Conservation (phyloP, 139 green algal genomes). For the Dunaliella primolecta region DNA sequence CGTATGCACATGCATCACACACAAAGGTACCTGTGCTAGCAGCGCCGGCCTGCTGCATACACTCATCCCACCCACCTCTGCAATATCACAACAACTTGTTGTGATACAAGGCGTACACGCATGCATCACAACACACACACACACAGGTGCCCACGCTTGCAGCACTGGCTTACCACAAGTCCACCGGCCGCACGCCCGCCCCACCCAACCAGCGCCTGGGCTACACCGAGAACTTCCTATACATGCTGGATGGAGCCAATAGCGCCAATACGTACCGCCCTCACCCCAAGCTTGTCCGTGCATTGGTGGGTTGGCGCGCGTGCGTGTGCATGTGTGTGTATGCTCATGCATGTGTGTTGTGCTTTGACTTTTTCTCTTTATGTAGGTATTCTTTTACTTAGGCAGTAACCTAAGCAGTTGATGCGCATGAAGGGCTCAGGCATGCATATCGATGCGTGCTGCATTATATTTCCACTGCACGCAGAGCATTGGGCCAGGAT, state of each 20-base stretch:
- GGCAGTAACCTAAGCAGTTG: background rate
- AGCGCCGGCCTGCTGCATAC: too few species aligned
- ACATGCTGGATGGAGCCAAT: slow-evolving; percentile 90
- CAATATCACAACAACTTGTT: background rate
- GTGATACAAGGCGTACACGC: background rate
- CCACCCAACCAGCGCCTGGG: slow-evolving; percentile 80
- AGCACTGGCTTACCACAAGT: slow-evolving; percentile 91
- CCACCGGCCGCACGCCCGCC: slow-evolving; percentile 70
- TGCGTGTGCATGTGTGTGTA: background rate
- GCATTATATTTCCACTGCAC: too few species aligned
- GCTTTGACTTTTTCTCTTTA: background rate
- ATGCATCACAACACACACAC: background rate
- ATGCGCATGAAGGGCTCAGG: too few species aligned
- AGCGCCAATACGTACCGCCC: slow-evolving; percentile 66
- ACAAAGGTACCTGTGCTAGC: background rate
- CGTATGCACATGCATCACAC: too few species aligned
- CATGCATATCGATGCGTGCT: too few species aligned
- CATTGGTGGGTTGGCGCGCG: slow-evolving; percentile 49
- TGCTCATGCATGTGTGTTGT: background rate
- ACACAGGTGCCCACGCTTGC: slow-evolving; percentile 84
- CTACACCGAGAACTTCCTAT: slow-evolving; percentile 97
- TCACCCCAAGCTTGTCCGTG: slow-evolving; percentile 76
- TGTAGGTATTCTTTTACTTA: background rate
- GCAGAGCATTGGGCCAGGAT: too few species aligned
- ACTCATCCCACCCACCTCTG: background rate